Percentiles rank a stretch among this genome's conserved stretches.
Conservation (phyloP, 768 basidiomycete species). For the Serendipita indica region DNA sequence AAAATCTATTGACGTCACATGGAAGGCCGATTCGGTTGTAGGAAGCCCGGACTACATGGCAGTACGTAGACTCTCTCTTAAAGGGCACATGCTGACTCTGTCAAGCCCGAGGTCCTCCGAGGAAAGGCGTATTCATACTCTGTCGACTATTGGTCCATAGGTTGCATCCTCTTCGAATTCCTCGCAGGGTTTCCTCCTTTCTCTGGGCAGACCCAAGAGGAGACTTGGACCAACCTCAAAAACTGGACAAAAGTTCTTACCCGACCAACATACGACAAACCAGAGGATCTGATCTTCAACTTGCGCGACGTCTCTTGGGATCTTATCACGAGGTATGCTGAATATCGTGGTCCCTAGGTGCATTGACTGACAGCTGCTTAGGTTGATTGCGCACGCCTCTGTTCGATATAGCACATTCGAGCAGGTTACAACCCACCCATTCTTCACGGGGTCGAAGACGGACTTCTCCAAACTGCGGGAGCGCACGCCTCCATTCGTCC, state of each 20-base stretch:
- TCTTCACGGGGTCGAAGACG: conserved; percentile 70
- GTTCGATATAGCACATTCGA: conserved; percentile 60
- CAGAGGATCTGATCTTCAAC: conserved; percentile 95
- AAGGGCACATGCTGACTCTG: conserved; percentile 9
- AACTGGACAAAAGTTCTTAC: conserved; percentile 89
- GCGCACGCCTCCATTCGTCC: conserved; percentile 77
- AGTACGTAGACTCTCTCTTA: conserved; percentile 19
- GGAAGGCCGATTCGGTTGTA: conserved; percentile 80
- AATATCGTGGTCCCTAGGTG: conserved; percentile 7
- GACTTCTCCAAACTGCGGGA: conserved; percentile 45
- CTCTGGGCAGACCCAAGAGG: conserved; percentile 86
- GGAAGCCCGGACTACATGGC: conserved; percentile 99
- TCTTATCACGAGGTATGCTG: conserved; percentile 62
- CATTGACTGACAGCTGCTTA: conserved; percentile 19
- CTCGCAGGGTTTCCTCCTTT: conserved; percentile 96
- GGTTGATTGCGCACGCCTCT: conserved; percentile 77
- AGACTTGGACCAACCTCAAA: conserved; percentile 98
- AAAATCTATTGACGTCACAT: neutral
- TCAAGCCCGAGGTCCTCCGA: conserved; percentile 63
- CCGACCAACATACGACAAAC: conserved; percentile 89
- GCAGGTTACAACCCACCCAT: conserved; percentile 63
- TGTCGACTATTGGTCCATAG: conserved; percentile 97
- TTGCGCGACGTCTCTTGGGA: conserved; percentile 89
- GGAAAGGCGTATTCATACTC: conserved; percentile 92
- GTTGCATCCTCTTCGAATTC: conserved; percentile 96